These are phyloP conservation scores for Apiotrichum sp. DNA, from an alignment of 1,284 basidiomycete species.

Conservation along the genomic window DNA sequence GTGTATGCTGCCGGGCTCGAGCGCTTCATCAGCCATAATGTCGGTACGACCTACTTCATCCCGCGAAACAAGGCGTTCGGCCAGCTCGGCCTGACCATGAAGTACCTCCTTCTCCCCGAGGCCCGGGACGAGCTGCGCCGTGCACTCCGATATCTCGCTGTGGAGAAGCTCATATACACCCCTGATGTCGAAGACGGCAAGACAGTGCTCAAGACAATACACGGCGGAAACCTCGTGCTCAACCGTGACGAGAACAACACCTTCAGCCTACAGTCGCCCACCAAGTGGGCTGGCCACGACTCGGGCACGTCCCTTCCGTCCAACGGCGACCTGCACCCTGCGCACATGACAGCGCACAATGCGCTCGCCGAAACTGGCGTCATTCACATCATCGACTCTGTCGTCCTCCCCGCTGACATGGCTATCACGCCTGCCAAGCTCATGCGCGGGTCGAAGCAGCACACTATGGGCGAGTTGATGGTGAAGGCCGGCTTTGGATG, in stretches of 20 bases:
- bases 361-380: constrained; percentile 76
- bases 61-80: constrained; percentile 85
- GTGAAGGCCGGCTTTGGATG: constrained; percentile 77
- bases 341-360: constrained; percentile 50
- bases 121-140: constrained; percentile 71
- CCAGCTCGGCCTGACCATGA: constrained; percentile 79
- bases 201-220: constrained; percentile 39
- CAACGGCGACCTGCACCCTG: constrained; percentile 39
- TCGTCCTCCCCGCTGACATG: constrained; percentile 83
- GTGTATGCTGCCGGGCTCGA: constrained; percentile 77
- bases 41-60: constrained; percentile 75
- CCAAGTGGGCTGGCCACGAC: constrained; percentile 36
- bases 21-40: constrained; percentile 59
- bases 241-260: constrained; percentile 24
- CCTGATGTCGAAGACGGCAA: constrained; percentile 44
- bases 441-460: constrained; percentile 75
- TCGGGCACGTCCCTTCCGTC: constrained; percentile 47
- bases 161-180: constrained; percentile 71
- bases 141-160: constrained; percentile 77
- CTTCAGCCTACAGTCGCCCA: constrained; percentile 28
- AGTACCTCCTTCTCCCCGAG: constrained; percentile 66
- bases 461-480: constrained; percentile 80
- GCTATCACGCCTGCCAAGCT: constrained; percentile 82
- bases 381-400: constrained; percentile 76
- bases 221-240: constrained; percentile 46